Evolutionary conservation across 1,284 basidiomycete species (phyloP).

Genomic region (Apiotrichum gamsii): DNA sequence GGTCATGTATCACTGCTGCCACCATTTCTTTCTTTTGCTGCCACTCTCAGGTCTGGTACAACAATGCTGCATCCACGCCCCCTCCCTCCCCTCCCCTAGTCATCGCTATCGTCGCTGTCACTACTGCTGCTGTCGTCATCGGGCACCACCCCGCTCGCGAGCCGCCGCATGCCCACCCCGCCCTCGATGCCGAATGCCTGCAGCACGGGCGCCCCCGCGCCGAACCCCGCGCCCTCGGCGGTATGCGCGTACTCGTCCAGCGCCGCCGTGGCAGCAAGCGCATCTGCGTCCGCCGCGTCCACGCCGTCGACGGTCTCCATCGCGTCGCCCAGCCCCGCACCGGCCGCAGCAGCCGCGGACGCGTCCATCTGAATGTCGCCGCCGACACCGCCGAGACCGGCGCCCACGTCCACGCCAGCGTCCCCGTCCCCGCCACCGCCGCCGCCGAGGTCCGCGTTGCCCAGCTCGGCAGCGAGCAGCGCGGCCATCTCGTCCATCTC

Average conservation of each 20-base stretch:
- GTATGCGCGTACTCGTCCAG: slow-evolving; percentile 17
- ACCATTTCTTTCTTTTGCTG: no score
- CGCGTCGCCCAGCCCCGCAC: slow-evolving; percentile 8
- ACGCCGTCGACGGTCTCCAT: background rate
- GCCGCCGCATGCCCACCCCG: slow-evolving; percentile 33
- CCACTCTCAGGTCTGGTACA: no score
- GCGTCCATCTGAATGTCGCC: no score
- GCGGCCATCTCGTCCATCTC: slow-evolving; percentile 41
- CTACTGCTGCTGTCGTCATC: slow-evolving; percentile 23
- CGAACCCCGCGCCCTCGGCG: background rate
- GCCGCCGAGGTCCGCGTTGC: slow-evolving; percentile 42
- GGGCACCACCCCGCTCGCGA: slow-evolving; percentile 21
- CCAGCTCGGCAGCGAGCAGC: slow-evolving; percentile 29
- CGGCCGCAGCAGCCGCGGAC: slow-evolving; percentile 6
- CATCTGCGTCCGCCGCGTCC: background rate
- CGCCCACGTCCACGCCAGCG: slow-evolving; percentile 41
- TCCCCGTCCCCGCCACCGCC: slow-evolving; percentile 25
- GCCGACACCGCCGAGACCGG: background rate
- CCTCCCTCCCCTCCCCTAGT: no score
- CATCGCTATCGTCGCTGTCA: slow-evolving; percentile 30
- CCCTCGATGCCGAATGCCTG: slow-evolving; percentile 25
- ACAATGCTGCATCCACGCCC: no score
- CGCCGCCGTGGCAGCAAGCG: slow-evolving; percentile 16
- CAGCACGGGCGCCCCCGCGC: background rate
- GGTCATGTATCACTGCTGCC: background rate